Percentiles rank a stretch among this genome's conserved stretches.
Evolutionary conservation across 176 grass and related monocot genomes (phyloP).

Genomic region (Eleusine indica): DNA sequence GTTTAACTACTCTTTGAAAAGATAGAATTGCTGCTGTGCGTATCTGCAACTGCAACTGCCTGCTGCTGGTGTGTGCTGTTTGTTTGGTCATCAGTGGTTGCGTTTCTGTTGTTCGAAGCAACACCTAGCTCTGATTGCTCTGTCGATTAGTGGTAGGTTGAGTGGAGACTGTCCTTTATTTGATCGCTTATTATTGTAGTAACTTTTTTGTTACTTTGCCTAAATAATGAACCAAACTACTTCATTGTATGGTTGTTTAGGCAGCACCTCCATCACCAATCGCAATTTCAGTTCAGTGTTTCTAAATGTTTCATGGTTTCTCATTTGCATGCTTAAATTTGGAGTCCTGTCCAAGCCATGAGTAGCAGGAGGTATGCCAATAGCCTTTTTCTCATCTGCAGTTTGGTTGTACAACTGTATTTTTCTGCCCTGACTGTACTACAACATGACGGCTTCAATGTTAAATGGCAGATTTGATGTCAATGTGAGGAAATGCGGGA

Average conservation of each 20-base stretch:
- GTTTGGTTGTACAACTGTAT: neutral
- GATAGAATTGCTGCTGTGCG: neutral
- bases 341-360: constrained; percentile 27
- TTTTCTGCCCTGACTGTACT: neutral
- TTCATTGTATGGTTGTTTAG: neutral
- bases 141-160: neutral
- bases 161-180: neutral
- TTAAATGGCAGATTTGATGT: constrained; percentile 30
- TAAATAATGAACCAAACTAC: neutral
- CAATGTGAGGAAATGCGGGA: constrained; percentile 28
- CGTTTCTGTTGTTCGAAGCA: constrained; percentile 15
- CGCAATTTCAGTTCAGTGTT: neutral
- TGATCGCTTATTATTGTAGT: neutral
- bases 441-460: neutral
- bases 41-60: neutral
- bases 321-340: constrained; percentile 22
- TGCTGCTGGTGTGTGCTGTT: neutral
- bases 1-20: neutral
- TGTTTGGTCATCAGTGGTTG: neutral
- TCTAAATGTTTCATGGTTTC: constrained; percentile 4
- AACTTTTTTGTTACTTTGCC: constrained; percentile 6
- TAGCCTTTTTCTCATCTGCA: neutral
- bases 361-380: constrained; percentile 33
- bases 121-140: constrained; percentile 1
- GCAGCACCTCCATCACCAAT: neutral